phyloP scores from a whole-genome alignment of 352 stramenopile genomes.

The Globisporangium cystogenes region DNA sequence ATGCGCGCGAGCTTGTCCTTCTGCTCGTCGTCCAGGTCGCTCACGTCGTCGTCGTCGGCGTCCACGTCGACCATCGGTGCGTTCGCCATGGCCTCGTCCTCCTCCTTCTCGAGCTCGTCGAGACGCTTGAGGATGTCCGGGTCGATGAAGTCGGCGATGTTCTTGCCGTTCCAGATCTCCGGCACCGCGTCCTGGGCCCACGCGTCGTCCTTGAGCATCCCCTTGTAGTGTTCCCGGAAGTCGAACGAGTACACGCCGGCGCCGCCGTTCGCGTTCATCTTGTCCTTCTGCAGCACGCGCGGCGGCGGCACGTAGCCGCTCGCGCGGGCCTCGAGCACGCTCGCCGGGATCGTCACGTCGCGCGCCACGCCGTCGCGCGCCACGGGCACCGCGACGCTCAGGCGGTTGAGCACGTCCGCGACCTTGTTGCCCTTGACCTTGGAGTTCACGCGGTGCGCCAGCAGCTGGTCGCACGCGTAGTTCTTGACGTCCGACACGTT shows the following conservation, averaged over 20 bases:
- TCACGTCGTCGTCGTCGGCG: constrained; percentile 74
- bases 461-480: constrained; percentile 94
- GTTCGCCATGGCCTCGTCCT: constrained; percentile 94
- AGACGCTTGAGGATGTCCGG: constrained; percentile 97
- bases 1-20: constrained; percentile 86
- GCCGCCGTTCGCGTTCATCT: constrained; percentile 94
- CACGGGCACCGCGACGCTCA: constrained; percentile 94
- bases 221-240: constrained; percentile 97
- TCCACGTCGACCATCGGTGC: constrained; percentile 85
- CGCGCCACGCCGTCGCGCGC: constrained; percentile 90
- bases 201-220: constrained; percentile 93
- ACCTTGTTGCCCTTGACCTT: constrained; percentile 96
- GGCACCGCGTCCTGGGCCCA: constrained; percentile 97
- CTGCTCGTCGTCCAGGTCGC: constrained; percentile 95
- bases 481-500: constrained; percentile 95
- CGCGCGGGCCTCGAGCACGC: constrained; percentile 83
- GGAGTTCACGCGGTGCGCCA: constrained; percentile 92
- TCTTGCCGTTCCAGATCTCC: constrained; percentile 99
- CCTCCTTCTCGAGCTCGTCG: constrained; percentile 94
- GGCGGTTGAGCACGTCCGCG: constrained; percentile 93
- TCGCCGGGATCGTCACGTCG: constrained; percentile 92
- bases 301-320: constrained; percentile 28
- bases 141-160: constrained; percentile 99
- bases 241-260: constrained; percentile 97
- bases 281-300: constrained; percentile 75